phyloP scores from a whole-genome alignment of 139 green algal species.

The Chloropicon primus region DNA sequence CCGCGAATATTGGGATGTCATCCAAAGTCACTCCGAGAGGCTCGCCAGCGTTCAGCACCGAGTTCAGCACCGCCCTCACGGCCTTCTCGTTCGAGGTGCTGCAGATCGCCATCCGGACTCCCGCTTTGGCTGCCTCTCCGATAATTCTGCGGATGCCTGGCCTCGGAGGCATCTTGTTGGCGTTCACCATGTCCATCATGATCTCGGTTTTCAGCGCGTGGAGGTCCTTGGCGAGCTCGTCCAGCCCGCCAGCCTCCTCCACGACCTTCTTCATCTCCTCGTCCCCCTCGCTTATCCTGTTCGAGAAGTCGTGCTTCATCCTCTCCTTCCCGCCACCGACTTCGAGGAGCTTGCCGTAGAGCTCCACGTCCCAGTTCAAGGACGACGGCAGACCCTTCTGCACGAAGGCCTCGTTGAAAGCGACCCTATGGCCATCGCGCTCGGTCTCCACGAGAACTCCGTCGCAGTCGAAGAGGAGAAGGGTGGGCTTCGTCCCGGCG shows the following conservation, averaged over 20 bases:
- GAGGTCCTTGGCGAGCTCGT: slow-evolving; percentile 66
- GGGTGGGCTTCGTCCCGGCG: not conserved
- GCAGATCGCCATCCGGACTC: slow-evolving; percentile 90
- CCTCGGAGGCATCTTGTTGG: slow-evolving; percentile 68
- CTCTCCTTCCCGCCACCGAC: slow-evolving; percentile 95
- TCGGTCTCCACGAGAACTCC: slow-evolving; percentile 93
- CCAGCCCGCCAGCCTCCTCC: slow-evolving; percentile 32
- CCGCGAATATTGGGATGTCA: slow-evolving; percentile 81
- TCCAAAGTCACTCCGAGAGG: not conserved
- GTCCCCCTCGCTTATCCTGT: slow-evolving; percentile 15
- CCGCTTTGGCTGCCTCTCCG: slow-evolving; percentile 51
- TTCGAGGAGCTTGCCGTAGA: slow-evolving; percentile 88
- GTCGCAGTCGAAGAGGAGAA: slow-evolving; percentile 85
- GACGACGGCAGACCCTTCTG: slow-evolving; percentile 28
- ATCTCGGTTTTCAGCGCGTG: slow-evolving; percentile 90
- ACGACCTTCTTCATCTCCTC: slow-evolving; percentile 51
- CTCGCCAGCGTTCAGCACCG: not conserved
- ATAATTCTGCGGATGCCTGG: slow-evolving; percentile 79
- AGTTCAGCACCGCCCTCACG: slow-evolving; percentile 62
- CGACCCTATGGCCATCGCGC: slow-evolving; percentile 71
- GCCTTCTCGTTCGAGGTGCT: slow-evolving; percentile 94
- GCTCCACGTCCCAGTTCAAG: slow-evolving; percentile 65
- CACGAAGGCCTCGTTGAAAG: slow-evolving; percentile 91
- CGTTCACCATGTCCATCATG: slow-evolving; percentile 88
- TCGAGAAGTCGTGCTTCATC: slow-evolving; percentile 86